Percentiles rank a stretch among this genome's conserved stretches.
These are phyloP conservation scores for Camelina hispida DNA, from an alignment of 345 rosid genomes.

Conservation along the genomic window DNA sequence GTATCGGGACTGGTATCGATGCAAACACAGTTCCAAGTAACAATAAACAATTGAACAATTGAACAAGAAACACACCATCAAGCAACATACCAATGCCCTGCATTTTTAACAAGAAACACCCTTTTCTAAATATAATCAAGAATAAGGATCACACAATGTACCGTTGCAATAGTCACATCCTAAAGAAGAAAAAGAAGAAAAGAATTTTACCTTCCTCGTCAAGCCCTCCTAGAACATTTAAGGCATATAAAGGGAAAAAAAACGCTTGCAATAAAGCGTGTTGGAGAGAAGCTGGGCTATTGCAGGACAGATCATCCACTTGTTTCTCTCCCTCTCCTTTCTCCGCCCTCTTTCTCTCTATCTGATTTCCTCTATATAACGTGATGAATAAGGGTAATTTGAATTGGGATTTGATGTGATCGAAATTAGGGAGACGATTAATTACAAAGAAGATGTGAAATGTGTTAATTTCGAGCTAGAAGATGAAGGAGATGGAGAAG, in stretches of 20 bases:
- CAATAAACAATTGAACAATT: no score
- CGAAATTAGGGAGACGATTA: no score
- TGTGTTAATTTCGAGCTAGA: conserved; percentile 28
- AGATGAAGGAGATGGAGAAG: conserved; percentile 27
- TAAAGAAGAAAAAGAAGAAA: not conserved
- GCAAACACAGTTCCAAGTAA: no score
- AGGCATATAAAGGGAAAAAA: conserved; percentile 98
- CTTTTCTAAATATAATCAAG: conserved; percentile 56
- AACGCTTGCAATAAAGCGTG: conserved; percentile 95
- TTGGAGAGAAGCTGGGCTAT: conserved; percentile 97
- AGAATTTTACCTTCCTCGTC: conserved; percentile 74
- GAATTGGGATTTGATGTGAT: no score
- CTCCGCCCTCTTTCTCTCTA: no score
- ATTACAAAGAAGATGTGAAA: conserved; percentile 28
- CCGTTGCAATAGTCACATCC: conserved; percentile 4
- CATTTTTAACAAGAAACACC: conserved; percentile 61
- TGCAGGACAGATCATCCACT: conserved; percentile 97
- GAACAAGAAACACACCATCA: no score
- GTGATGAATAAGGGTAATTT: no score
- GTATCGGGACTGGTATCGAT: no score
- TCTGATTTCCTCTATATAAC: no score
- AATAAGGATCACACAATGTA: not conserved
- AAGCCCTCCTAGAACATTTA: conserved; percentile 95
- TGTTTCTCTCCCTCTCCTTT: no score
- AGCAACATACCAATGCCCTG: no score